These are phyloP conservation scores for Porcisia hertigi DNA, from an alignment of 208 protist species.

Conservation along the genomic window DNA sequence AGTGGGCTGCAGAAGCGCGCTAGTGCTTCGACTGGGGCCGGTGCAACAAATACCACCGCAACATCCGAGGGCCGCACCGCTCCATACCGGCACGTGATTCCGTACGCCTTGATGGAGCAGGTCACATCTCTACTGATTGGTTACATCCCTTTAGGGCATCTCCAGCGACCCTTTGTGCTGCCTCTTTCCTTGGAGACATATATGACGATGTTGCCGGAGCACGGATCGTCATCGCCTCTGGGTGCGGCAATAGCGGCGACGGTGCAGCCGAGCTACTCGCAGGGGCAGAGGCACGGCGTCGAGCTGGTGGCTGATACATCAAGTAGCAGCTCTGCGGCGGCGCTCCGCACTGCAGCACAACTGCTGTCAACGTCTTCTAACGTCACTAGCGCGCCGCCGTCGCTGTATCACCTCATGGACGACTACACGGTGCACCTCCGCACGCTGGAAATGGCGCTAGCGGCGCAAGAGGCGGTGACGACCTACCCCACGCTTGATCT, in stretches of 20 bases:
- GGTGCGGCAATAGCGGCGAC: constrained; percentile 23
- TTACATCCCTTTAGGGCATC: constrained; percentile 60
- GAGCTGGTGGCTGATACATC: constrained; percentile 9
- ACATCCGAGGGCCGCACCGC: neutral
- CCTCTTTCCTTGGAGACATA: constrained; percentile 63
- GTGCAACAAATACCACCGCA: neutral
- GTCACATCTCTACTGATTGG: constrained; percentile 50
- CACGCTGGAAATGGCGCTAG: constrained; percentile 34
- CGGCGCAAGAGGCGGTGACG: constrained; percentile 28
- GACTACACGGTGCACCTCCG: constrained; percentile 50
- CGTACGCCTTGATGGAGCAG: constrained; percentile 72
- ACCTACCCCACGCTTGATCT: constrained; percentile 22
- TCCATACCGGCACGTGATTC: constrained; percentile 27
- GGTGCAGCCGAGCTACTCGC: constrained; percentile 11
- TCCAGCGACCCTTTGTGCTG: constrained; percentile 70
- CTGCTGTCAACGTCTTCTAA: constrained; percentile 11
- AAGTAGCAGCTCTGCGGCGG: neutral
- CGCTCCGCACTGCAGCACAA: constrained; percentile 13
- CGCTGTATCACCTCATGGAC: constrained; percentile 39
- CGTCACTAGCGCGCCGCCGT: constrained; percentile 26
- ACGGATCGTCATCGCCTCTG: constrained; percentile 20
- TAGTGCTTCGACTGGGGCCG: neutral
- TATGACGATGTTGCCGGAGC: constrained; percentile 73
- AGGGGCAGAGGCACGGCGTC: constrained; percentile 4
- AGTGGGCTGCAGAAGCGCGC: neutral